These are phyloP conservation scores for Fusarium metavorans DNA, from an alignment of 2,329 filamentous ascomycete species.

Conservation along the genomic window DNA sequence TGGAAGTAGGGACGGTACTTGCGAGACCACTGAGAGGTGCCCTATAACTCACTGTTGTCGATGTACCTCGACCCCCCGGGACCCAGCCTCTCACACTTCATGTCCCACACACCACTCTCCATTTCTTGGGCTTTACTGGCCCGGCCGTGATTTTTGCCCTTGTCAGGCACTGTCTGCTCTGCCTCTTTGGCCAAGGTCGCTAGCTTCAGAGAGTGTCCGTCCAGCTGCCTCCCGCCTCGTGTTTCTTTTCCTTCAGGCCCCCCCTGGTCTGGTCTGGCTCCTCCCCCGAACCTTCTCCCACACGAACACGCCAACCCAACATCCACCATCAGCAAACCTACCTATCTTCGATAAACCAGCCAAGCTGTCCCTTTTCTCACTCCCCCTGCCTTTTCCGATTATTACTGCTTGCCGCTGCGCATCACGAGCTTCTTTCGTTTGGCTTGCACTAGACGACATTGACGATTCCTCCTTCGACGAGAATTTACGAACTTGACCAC, in stretches of 20 bases:
- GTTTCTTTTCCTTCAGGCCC: slow-evolving; percentile 13
- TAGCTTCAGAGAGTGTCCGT: neutral
- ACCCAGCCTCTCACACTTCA: slow-evolving; percentile 7
- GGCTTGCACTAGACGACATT: slow-evolving; percentile 24
- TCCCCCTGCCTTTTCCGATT: slow-evolving; percentile 31
- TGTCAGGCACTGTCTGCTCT: slow-evolving; percentile 16
- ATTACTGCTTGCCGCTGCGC: slow-evolving; percentile 31
- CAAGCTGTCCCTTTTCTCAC: slow-evolving; percentile 44
- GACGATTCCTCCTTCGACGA: slow-evolving; percentile 17
- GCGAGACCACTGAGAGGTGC: neutral
- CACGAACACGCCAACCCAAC: slow-evolving; percentile 24
- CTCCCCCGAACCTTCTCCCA: slow-evolving; percentile 40
- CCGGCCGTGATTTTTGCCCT: neutral
- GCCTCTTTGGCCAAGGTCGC: slow-evolving; percentile 3
- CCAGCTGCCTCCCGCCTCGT: slow-evolving; percentile 24
- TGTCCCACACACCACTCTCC: slow-evolving; percentile 1
- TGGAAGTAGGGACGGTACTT: neutral
- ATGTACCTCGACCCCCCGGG: slow-evolving; percentile 14
- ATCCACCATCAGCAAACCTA: slow-evolving; percentile 34
- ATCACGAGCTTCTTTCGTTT: slow-evolving; percentile 34
- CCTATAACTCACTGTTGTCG: neutral
- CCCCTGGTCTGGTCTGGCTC: slow-evolving; percentile 35
- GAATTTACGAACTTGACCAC: slow-evolving; percentile 24
- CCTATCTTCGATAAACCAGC: slow-evolving; percentile 40
- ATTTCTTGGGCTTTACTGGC: neutral